Evolutionary conservation across 2,329 filamentous ascomycete genomes (phyloP).

Genomic region (Sporothrix pallida): DNA sequence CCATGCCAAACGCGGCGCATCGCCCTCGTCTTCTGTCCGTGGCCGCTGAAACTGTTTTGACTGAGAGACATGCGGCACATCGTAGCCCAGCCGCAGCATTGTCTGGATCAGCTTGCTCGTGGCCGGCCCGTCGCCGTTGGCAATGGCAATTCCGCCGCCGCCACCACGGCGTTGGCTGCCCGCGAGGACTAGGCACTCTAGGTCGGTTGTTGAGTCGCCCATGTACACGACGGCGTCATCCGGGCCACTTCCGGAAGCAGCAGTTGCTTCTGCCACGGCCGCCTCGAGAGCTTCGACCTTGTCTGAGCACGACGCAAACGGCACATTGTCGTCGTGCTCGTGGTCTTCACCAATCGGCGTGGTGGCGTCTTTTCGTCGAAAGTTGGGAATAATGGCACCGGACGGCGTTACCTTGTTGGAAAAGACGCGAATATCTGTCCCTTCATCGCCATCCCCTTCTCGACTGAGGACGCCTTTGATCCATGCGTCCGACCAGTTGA

Average conservation of each 20-base stretch:
- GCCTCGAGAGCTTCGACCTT: slow-evolving; percentile 53
- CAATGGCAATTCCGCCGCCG: slow-evolving; percentile 54
- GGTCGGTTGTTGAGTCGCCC: slow-evolving; percentile 63
- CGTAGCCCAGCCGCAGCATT: slow-evolving; percentile 48
- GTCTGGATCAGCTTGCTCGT: slow-evolving; percentile 46
- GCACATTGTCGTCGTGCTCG: slow-evolving; percentile 19
- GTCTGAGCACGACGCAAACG: slow-evolving; percentile 51
- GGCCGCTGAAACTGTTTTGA: slow-evolving; percentile 9
- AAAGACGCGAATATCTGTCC: slow-evolving; percentile 45
- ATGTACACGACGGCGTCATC: slow-evolving; percentile 53
- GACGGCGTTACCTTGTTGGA: slow-evolving; percentile 52
- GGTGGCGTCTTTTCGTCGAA: slow-evolving; percentile 41
- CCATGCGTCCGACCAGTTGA: slow-evolving; percentile 48
- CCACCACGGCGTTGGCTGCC: slow-evolving; percentile 38
- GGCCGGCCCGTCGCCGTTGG: slow-evolving; percentile 40
- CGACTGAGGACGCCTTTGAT: slow-evolving; percentile 44
- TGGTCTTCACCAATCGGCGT: slow-evolving; percentile 37
- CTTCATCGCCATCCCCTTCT: not conserved
- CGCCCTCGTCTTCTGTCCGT: not conserved
- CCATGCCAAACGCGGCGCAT: slow-evolving; percentile 47
- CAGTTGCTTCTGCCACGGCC: slow-evolving; percentile 38
- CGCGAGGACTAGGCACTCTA: slow-evolving; percentile 55
- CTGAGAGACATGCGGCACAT: slow-evolving; percentile 48
- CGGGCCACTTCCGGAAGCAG: not conserved
- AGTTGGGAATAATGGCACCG: slow-evolving; percentile 50